Evolutionary conservation across 2,329 filamentous ascomycete species (phyloP).

Genomic region (Pestalotiopsis sp.): DNA sequence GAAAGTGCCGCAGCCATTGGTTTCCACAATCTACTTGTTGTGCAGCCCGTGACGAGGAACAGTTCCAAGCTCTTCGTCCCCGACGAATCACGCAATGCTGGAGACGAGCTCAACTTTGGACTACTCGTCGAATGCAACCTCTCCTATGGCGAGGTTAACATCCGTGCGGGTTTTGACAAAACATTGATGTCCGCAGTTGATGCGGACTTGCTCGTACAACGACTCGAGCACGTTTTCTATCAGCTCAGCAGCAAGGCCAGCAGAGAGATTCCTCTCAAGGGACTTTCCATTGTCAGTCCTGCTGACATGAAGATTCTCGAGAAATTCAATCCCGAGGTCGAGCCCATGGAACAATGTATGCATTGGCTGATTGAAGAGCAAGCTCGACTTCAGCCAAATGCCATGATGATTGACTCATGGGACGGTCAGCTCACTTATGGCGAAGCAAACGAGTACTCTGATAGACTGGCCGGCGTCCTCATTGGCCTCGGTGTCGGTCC

Average conservation of each 20-base stretch:
- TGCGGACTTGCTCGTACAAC: background rate
- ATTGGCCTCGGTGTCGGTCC: conserved; percentile 27
- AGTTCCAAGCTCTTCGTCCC: background rate
- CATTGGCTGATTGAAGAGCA: conserved; percentile 9
- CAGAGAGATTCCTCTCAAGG: background rate
- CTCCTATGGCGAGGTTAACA: conserved; percentile 1
- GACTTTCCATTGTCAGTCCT: conserved; percentile 2
- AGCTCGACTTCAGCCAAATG: background rate
- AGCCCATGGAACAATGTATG: conserved; percentile 10
- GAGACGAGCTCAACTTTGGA: conserved; percentile 4
- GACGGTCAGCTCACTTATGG: conserved; percentile 33
- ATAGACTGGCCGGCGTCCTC: conserved; percentile 24
- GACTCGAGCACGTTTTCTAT: background rate
- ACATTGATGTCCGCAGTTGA: background rate
- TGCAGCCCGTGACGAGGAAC: conserved; percentile 2
- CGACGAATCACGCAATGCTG: conserved; percentile 2
- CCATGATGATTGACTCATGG: conserved; percentile 22
- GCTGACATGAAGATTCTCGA: conserved; percentile 34
- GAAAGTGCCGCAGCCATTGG: conserved; percentile 8
- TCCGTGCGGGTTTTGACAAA: conserved; percentile 12
- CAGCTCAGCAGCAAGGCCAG: background rate
- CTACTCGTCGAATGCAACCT: conserved; percentile 1
- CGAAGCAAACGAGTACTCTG: conserved; percentile 27
- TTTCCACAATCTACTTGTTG: conserved; percentile 11
- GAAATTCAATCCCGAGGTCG: conserved; percentile 1